phyloP scores from a whole-genome alignment of 1,284 basidiomycete species.

The Apiotrichum domesticum region DNA sequence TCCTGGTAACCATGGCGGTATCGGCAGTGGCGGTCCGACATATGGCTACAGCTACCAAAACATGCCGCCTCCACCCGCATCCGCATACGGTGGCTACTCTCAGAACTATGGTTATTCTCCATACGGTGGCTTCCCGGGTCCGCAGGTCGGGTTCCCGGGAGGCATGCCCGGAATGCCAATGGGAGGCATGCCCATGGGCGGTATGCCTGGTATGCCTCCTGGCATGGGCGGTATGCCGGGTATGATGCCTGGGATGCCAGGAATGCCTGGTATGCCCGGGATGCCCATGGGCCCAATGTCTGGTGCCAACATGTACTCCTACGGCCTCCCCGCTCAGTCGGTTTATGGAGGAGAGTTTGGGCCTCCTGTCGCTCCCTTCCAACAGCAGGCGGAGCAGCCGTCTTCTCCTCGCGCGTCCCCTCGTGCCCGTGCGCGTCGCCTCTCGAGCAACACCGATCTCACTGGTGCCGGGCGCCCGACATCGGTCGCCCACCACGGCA shows the following conservation, averaged over 20 bases:
- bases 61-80: slow-evolving; percentile 2
- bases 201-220: not conserved
- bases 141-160: slow-evolving; percentile 5
- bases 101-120: not conserved
- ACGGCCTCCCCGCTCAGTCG: slow-evolving; percentile 31
- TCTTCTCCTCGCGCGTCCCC: slow-evolving; percentile 5
- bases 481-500: not conserved
- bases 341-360: slow-evolving; percentile 42
- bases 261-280: not conserved
- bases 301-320: slow-evolving; percentile 30
- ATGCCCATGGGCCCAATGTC: slow-evolving; percentile 8
- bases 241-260: not conserved
- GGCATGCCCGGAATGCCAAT: slow-evolving; percentile 1
- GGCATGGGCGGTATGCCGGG: slow-evolving; percentile 3
- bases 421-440: slow-evolving; percentile 3
- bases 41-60: slow-evolving; percentile 17
- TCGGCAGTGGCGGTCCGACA: slow-evolving; percentile 8
- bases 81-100: not conserved
- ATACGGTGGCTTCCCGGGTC: slow-evolving; percentile 4
- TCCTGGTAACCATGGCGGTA: not conserved
- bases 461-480: slow-evolving; percentile 4
- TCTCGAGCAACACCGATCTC: slow-evolving; percentile 2
- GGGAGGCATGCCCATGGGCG: not conserved
- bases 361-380: slow-evolving; percentile 21
- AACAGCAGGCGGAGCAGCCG: not conserved